Evolutionary conservation across 2,329 filamentous ascomycete species (phyloP), one percentile per base, ranked within the genome.

Genomic region (Aspergillus melleus): DNA sequence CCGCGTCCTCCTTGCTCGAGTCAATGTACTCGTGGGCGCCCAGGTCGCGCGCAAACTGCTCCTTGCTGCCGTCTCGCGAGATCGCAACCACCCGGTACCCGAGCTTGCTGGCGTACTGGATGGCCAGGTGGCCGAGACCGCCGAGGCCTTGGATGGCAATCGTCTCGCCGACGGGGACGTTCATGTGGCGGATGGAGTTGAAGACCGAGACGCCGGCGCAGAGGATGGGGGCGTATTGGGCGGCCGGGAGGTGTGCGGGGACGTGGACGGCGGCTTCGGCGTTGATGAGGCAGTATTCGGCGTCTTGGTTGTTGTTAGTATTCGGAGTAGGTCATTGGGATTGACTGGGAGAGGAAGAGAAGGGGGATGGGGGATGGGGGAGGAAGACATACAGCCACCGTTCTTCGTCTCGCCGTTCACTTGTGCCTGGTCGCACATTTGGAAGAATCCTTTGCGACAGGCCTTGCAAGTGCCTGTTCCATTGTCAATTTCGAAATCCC

Each of bases 341-440:
- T 30, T 24, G 26, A 30, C n/a, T 14, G 12, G 30, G 22, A 9
- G 52, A 24, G 14, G 9, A 6, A 19, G 11, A 32, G 36, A 36
- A 44, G 39, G 29, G 5, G 10, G 11, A 14, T 42, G 29, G 44
- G 49, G 39, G 32, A 19, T n/a, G 12, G 19, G 49, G 32, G 29
- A 2, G 5, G 5, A 10, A 39, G 14, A 66, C 77, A 66, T 69
- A 81, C 79, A 92, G 39, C 90, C 90, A 54, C 90, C 90, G 63
- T 90, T 81, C 44, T 77, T 78, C 3, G 78, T 84, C 5, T 90
- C 81, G 12, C 90, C 90, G 71, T 91, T 92, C 69, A 91, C 71
- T 0, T 74, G 72, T 52, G 71, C 76, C 64, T 88, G 84, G 22
- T 85, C 80, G 74, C 90, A 93, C 75, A 88, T 87, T 72, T 92